Conservation (phyloP, 768 basidiomycete species). For the Rhodocollybia butyracea region DNA sequence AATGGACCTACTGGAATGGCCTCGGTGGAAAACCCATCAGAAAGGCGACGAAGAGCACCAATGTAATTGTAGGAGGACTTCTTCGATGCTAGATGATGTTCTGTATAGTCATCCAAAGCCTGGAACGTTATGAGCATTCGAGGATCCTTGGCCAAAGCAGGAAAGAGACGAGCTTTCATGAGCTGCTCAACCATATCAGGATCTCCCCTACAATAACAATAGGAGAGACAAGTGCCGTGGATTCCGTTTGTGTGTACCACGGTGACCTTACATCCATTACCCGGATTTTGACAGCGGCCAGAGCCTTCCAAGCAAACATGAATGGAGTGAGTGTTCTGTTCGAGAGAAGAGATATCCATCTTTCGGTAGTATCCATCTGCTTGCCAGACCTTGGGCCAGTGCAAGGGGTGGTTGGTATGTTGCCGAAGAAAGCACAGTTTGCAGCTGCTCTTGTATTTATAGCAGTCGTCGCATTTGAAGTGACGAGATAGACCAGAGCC, state of each 20-base stretch:
- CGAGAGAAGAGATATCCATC: neutral
- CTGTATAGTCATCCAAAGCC: constrained; percentile 12
- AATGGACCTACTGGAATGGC: neutral
- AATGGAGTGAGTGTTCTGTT: neutral
- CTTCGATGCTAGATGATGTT: constrained; percentile 12
- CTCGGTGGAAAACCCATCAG: constrained; percentile 7
- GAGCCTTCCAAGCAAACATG: neutral
- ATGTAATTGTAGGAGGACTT: constrained; percentile 13
- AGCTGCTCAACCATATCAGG: constrained; percentile 8
- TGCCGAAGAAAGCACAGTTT: neutral
- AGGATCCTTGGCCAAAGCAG: constrained; percentile 9
- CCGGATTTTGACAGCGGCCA: neutral
- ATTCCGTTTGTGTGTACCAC: constrained; percentile 9
- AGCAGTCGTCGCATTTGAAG: neutral
- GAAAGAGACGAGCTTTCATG: constrained; percentile 7
- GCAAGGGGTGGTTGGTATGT: neutral
- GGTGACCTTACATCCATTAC: neutral
- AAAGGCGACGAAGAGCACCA: constrained; percentile 9
- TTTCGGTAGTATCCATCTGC: neutral
- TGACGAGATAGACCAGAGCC: too few species aligned
- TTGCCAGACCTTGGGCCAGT: neutral
- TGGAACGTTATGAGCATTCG: constrained; percentile 14
- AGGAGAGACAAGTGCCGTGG: neutral
- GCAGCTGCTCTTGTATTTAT: neutral
- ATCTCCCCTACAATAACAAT: constrained; percentile 4